A percentile compares a stretch with the other conserved stretches of the same genome.
phyloP scores from a whole-genome alignment of 208 protist genomes.

The Trypanosomatidae sp. region DNA sequence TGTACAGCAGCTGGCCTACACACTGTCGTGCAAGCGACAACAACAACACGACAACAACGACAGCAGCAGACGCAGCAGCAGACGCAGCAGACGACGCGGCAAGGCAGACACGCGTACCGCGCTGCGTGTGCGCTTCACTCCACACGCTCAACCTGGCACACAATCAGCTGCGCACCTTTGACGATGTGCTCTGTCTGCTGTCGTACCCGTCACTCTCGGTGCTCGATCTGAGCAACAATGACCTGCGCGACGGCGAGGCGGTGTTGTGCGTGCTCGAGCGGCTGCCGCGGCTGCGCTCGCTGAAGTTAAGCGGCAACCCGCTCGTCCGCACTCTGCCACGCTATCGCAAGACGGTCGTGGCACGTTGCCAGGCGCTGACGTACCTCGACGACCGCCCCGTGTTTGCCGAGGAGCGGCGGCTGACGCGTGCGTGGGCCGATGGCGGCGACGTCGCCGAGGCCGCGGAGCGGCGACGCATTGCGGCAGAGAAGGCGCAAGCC shows the following conservation, averaged over 20 bases:
- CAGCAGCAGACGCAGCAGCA: neutral
- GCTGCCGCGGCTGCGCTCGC: conserved; percentile 57
- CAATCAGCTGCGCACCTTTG: conserved; percentile 57
- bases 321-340: conserved; percentile 54
- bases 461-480: conserved; percentile 38
- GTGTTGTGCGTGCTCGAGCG: conserved; percentile 74
- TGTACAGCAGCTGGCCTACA: conserved; percentile 16
- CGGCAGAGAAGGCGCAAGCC: conserved; percentile 36
- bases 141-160: conserved; percentile 59
- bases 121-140: conserved; percentile 65
- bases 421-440: conserved; percentile 71
- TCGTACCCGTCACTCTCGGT: conserved; percentile 51
- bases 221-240: conserved; percentile 89
- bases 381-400: conserved; percentile 90
- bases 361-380: conserved; percentile 37
- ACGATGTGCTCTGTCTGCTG: conserved; percentile 47
- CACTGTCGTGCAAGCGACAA: conserved; percentile 16
- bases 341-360: conserved; percentile 84
- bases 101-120: conserved; percentile 12
- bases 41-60: neutral
- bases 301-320: conserved; percentile 87
- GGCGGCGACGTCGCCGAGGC: conserved; percentile 69
- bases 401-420: conserved; percentile 73
- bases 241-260: conserved; percentile 62
- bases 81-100: neutral